Percentiles rank a stretch among this genome's conserved stretches.
Evolutionary conservation across 495 filamentous ascomycete species (phyloP).

Genomic region (Penicillium diatomitis): DNA sequence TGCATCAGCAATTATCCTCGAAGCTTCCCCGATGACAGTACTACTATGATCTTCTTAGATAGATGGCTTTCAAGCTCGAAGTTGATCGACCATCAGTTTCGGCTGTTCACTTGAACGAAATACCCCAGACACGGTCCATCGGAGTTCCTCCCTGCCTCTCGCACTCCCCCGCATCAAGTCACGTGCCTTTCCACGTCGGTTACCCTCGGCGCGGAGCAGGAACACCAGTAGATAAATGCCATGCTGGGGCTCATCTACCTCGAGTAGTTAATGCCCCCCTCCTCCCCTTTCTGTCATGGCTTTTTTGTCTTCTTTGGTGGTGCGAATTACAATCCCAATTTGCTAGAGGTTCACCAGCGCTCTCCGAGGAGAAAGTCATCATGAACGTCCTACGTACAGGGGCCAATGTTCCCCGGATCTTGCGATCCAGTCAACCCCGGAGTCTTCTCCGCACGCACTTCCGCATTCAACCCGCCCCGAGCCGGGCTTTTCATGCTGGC

Average conservation of each 20-base stretch:
- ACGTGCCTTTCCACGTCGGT: conserved; percentile 31
- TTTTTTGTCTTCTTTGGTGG: too few species aligned
- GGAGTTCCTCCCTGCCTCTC: too few species aligned
- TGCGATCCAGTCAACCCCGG: conserved; percentile 19
- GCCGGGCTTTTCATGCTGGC: conserved; percentile 52
- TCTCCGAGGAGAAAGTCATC: conserved; percentile 3
- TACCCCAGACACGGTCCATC: too few species aligned
- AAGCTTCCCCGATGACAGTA: too few species aligned
- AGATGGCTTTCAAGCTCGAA: too few species aligned
- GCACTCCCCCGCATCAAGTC: conserved; percentile 9
- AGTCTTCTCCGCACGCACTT: conserved; percentile 22
- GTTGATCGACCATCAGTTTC: too few species aligned
- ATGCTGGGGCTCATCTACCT: conserved; percentile 4
- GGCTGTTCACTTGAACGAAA: too few species aligned
- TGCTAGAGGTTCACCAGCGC: too few species aligned
- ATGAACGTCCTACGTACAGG: conserved; percentile 30
- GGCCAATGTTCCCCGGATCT: conserved; percentile 17
- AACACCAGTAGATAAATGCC: conserved; percentile 11
- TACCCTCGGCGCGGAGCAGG: conserved; percentile 29
- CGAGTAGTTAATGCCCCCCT: neutral
- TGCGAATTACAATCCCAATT: too few species aligned
- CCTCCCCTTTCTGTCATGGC: too few species aligned
- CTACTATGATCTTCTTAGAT: too few species aligned
- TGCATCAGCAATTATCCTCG: too few species aligned
- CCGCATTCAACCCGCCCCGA: conserved; percentile 15